Base-by-base conservation (phyloP, 139 green algal genomes). In the Closterium sp. region DNA sequence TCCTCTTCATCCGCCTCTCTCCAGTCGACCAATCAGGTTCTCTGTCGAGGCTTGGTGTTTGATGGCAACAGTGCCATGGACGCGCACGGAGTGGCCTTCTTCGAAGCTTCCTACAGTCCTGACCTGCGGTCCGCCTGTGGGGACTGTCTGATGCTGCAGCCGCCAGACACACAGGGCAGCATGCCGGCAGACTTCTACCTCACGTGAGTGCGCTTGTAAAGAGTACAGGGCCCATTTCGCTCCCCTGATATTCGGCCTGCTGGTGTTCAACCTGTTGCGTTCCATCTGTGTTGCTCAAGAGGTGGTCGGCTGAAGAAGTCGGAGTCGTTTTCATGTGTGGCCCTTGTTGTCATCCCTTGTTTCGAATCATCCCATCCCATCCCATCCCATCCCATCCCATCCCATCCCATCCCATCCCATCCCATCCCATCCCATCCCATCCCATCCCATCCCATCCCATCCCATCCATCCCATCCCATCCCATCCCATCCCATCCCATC, bases 311-410 rank as follows among this genome's bases (percentile, higher is more conserved):
- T n/a, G n/a, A n/a, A n/a, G n/a, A n/a, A n/a, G n/a, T n/a, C n/a
- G n/a, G n/a, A n/a, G n/a, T n/a, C n/a, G n/a, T n/a, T n/a, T n/a
- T n/a, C n/a, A n/a, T n/a, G n/a, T n/a, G n/a, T n/a, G n/a, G n/a
- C n/a, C n/a, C n/a, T n/a, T n/a, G n/a, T n/a, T n/a, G n/a, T n/a
- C n/a, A 87, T 87, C 12, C n/a, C 84, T 16, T 87, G 84, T 31
- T n/a, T n/a, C n/a, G n/a, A n/a, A n/a, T n/a, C n/a, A n/a, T n/a
- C n/a, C n/a, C n/a, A n/a, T n/a, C n/a, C 84, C 84, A 87, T 87
- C 84, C 84, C 84, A 87, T 87, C 84, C 84, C 84, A 87, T 87
- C 84, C 84, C 84, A 87, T 87, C 84, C 84, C 84, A 87, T 87
- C 84, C 84, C 84, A 87, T 87, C 84, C 84, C 84, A 87, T 87